phyloP scores from a whole-genome alignment of 177 flowering plant genomes.

The Vitis hybrid region DNA sequence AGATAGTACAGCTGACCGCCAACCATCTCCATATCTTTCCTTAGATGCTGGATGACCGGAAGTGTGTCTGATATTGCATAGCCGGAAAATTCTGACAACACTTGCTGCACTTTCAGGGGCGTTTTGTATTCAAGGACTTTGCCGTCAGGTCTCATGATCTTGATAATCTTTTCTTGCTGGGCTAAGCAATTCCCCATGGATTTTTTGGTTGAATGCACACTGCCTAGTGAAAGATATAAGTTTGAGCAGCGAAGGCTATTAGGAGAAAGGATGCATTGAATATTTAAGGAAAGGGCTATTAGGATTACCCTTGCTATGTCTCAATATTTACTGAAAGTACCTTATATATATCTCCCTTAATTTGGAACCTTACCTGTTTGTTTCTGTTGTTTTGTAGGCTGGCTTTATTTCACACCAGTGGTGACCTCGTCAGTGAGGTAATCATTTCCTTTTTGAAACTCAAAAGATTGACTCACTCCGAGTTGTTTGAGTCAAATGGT shows the following conservation, averaged over 20 bases:
- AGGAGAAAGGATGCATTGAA: constrained; percentile 11
- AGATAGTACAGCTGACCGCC: constrained; percentile 52
- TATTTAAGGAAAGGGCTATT: constrained; percentile 17
- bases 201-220: constrained; percentile 1
- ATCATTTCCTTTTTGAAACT: not conserved
- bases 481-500: not conserved
- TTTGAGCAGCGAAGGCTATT: constrained; percentile 20
- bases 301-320: constrained; percentile 12
- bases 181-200: constrained; percentile 75
- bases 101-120: constrained; percentile 51
- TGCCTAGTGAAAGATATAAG: not conserved
- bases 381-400: constrained; percentile 2
- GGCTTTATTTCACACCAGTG: not conserved
- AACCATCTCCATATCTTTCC: constrained; percentile 33
- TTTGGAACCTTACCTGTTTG: constrained; percentile 5
- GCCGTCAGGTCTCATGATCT: constrained; percentile 64
- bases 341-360: not conserved
- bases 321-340: constrained; percentile 12
- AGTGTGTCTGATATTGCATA: constrained; percentile 45
- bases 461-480: not conserved
- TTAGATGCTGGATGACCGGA: constrained; percentile 36
- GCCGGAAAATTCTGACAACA: constrained; percentile 48
- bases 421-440: constrained; percentile 5
- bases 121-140: constrained; percentile 54
- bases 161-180: constrained; percentile 32